A percentile compares a stretch with the other conserved stretches of the same genome.
Evolutionary conservation across 2,329 filamentous ascomycete species (phyloP).

Genomic region (Trichoderma sp.): DNA sequence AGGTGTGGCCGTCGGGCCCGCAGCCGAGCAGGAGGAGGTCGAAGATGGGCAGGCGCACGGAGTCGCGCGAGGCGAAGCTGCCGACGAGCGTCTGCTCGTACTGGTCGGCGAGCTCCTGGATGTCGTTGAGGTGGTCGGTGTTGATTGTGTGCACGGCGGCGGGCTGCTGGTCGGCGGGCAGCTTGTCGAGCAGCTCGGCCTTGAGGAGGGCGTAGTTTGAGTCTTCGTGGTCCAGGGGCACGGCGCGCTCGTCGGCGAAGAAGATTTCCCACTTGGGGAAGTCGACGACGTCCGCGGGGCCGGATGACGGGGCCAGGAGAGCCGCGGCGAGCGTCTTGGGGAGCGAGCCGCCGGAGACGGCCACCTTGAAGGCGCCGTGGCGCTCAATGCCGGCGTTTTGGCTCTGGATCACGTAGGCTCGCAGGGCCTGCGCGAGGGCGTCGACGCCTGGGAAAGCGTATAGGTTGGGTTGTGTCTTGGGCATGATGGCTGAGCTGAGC

Average conservation of each 20-base stretch:
- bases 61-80: conserved; percentile 89
- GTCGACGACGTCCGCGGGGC: conserved; percentile 65
- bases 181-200: conserved; percentile 84
- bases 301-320: conserved; percentile 63
- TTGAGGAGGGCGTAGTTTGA: conserved; percentile 93
- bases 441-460: conserved; percentile 76
- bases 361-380: conserved; percentile 86
- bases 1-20: conserved; percentile 95
- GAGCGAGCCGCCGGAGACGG: conserved; percentile 90
- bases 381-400: conserved; percentile 80
- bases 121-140: conserved; percentile 65
- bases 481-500: conserved; percentile 47
- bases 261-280: conserved; percentile 97
- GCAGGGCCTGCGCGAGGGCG: conserved; percentile 75
- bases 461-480: conserved; percentile 67
- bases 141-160: conserved; percentile 79
- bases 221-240: conserved; percentile 87
- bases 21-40: conserved; percentile 92
- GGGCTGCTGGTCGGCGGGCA: conserved; percentile 70
- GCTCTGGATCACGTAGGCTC: conserved; percentile 78
- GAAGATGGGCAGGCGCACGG: conserved; percentile 91
- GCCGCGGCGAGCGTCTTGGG: conserved; percentile 86
- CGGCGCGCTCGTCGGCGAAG: conserved; percentile 96
- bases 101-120: conserved; percentile 88
- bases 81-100: conserved; percentile 88